A percentile compares a stretch with the other conserved stretches of the same genome.
phyloP scores from a whole-genome alignment of 306 rosid genomes.

The Carpinus viminea region DNA sequence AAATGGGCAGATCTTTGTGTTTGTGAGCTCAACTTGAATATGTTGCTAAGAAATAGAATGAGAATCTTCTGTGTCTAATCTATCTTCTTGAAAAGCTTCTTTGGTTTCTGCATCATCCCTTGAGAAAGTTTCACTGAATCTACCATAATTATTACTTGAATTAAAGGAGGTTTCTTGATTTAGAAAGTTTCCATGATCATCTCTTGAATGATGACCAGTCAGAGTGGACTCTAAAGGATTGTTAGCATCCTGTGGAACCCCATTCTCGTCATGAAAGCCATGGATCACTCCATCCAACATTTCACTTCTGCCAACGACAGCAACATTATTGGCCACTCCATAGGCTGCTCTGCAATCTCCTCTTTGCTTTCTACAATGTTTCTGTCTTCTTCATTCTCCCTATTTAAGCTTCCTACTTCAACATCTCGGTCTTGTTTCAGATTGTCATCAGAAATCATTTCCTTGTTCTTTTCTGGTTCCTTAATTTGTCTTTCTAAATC shows the following conservation, averaged over 20 bases:
- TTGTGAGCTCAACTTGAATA: background rate
- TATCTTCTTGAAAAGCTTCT: background rate
- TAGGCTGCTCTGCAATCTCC: background rate
- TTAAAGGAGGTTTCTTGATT: background rate
- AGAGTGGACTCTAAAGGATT: background rate
- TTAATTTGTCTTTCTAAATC: background rate
- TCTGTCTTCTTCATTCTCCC: background rate
- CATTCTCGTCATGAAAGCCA: conserved; percentile 5
- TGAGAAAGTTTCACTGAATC: background rate
- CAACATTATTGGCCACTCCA: background rate
- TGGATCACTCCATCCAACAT: background rate
- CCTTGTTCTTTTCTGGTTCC: background rate
- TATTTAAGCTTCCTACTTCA: background rate
- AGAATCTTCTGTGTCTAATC: background rate
- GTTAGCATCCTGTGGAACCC: background rate
- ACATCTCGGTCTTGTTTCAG: background rate
- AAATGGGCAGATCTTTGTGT: background rate
- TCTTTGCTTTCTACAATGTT: background rate
- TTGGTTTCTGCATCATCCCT: background rate
- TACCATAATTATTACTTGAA: background rate
- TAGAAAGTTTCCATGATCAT: background rate
- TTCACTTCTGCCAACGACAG: background rate
- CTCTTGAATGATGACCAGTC: background rate
- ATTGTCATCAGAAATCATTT: background rate
- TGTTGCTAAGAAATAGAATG: background rate